Percentiles rank a stretch among this genome's conserved stretches.
These are phyloP conservation scores for Meyerozyma guilliermondii DNA, from an alignment of 1,139 yeast genomes.

Conservation along the genomic window DNA sequence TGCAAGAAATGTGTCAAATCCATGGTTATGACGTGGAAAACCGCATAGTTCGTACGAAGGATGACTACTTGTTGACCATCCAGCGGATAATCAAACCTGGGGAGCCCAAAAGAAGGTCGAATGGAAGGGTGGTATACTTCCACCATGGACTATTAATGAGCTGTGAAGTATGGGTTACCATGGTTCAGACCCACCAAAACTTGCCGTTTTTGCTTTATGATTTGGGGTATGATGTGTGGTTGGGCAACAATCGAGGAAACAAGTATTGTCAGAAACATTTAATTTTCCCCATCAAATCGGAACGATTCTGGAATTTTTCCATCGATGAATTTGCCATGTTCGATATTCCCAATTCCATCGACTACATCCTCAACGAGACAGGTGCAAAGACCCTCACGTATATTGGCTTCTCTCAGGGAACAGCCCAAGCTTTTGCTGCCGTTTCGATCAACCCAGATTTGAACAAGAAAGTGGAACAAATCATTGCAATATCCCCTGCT, in stretches of 20 bases:
- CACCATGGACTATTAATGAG: conserved; percentile 93
- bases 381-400: conserved; percentile 46
- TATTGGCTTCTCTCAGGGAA: conserved; percentile 87
- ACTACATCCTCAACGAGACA: conserved; percentile 28
- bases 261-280: conserved; percentile 63
- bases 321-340: conserved; percentile 44
- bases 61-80: conserved; percentile 35
- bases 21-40: conserved; percentile 39
- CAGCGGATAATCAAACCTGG: conserved; percentile 19
- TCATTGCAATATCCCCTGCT: conserved; percentile 88
- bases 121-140: conserved; percentile 59
- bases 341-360: conserved; percentile 42
- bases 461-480: conserved; percentile 61
- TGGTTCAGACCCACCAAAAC: conserved; percentile 55
- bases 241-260: conserved; percentile 88
- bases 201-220: conserved; percentile 76
- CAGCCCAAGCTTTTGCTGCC: conserved; percentile 86
- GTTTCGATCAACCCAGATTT: conserved; percentile 65
- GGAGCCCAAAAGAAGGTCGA: conserved; percentile 8
- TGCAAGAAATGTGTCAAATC: conserved; percentile 30
- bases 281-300: conserved; percentile 30
- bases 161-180: conserved; percentile 84
- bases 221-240: conserved; percentile 86
- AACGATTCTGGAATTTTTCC: conserved; percentile 41
- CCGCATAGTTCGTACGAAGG: conserved; percentile 34